Percentiles rank a stretch among this genome's conserved stretches.
Evolutionary conservation across 352 stramenopile genomes (phyloP).

Genomic region (Globisporangium uncinulatum): DNA sequence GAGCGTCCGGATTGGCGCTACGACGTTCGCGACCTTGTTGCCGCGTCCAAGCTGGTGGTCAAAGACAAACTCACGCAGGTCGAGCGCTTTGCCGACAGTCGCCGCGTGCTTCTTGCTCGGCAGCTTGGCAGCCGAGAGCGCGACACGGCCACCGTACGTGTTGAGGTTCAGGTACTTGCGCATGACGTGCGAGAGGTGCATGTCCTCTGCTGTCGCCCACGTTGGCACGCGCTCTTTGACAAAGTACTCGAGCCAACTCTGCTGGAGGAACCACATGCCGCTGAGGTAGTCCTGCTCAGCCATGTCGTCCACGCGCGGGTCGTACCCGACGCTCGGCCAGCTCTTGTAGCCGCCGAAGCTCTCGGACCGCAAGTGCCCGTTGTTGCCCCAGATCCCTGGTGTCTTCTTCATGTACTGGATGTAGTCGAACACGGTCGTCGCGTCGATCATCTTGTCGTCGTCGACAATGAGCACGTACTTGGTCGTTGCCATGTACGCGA

Average conservation of each 20-base stretch:
- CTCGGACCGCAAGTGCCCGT: conserved; percentile 33
- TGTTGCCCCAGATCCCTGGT: conserved; percentile 47
- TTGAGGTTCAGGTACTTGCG: conserved; percentile 64
- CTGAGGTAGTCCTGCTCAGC: conserved; percentile 55
- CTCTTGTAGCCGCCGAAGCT: conserved; percentile 45
- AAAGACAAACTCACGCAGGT: conserved; percentile 53
- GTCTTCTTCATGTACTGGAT: conserved; percentile 33
- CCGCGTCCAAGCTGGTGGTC: conserved; percentile 51
- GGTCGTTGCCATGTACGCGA: conserved; percentile 48
- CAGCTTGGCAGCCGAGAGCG: conserved; percentile 19
- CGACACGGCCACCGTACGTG: conserved; percentile 47
- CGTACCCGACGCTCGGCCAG: conserved; percentile 31
- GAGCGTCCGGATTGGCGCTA: conserved; percentile 38
- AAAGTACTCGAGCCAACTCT: conserved; percentile 63
- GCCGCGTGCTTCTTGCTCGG: conserved; percentile 35
- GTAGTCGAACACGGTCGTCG: conserved; percentile 35
- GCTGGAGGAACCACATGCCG: conserved; percentile 62
- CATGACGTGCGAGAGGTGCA: conserved; percentile 59
- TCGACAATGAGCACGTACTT: conserved; percentile 50
- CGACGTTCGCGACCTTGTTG: conserved; percentile 50
- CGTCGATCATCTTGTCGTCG: conserved; percentile 41
- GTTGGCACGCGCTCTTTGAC: conserved; percentile 43
- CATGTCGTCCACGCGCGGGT: conserved; percentile 23
- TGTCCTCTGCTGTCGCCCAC: conserved; percentile 52
- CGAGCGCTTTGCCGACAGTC: conserved; percentile 36